A percentile compares a stretch with the other conserved stretches of the same genome.
phyloP scores from a whole-genome alignment of 208 protist genomes.

The Trichomonas tenax region DNA sequence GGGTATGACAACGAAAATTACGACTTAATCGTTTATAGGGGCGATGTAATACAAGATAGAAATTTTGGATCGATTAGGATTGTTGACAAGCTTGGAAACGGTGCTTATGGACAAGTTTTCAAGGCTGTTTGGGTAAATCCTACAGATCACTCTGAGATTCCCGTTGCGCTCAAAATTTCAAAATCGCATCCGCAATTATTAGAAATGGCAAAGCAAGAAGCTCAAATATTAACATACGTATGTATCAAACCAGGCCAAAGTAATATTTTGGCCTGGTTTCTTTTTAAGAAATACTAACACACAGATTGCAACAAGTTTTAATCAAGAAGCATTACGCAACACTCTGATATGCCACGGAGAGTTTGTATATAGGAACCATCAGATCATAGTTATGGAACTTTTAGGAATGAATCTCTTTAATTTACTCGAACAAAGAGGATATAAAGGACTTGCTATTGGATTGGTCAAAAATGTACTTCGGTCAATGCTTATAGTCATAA shows the following conservation, averaged over 20 bases:
- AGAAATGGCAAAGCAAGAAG: not conserved
- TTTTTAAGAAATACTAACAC: not conserved
- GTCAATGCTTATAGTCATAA: not conserved
- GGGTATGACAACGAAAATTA: not conserved
- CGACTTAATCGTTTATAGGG: not conserved
- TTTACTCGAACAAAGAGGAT: not conserved
- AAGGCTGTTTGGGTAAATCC: not conserved
- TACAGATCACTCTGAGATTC: too few relatives aligned
- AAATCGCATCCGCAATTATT: not conserved
- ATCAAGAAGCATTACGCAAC: not conserved
- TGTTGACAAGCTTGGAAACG: not conserved
- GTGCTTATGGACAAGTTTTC: not conserved
- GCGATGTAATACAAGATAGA: not conserved
- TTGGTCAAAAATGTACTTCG: not conserved
- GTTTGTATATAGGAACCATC: not conserved
- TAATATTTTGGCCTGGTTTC: not conserved
- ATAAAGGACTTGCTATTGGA: not conserved
- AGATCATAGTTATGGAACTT: not conserved
- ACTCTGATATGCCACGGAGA: too few relatives aligned
- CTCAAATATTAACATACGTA: not conserved
- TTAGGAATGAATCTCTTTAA: not conserved
- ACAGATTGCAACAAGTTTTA: not conserved
- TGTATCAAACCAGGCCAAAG: not conserved
- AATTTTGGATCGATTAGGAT: too few relatives aligned
- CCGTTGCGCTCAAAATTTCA: not conserved